phyloP scores from a whole-genome alignment of 2,329 filamentous ascomycete species.

The Intubia oerlemansii region DNA sequence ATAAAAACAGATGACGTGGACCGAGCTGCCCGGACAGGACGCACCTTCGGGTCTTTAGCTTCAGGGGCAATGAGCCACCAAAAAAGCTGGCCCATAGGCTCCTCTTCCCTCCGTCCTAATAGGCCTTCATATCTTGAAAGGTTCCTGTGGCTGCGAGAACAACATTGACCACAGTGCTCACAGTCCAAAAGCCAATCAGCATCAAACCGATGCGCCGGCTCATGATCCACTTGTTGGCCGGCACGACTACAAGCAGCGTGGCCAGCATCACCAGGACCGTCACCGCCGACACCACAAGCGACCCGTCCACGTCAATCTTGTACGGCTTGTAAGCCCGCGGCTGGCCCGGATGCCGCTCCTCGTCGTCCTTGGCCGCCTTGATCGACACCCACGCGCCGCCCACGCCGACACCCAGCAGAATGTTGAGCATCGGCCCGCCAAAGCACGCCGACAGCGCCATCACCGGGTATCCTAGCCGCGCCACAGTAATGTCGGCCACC shows the following conservation, averaged over 20 bases:
- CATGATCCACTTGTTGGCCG: constrained; percentile 71
- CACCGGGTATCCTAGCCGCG: constrained; percentile 79
- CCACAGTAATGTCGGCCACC: constrained; percentile 86
- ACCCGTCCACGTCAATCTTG: constrained; percentile 63
- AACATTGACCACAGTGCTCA: constrained; percentile 67
- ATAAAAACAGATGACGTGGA: too few relatives aligned
- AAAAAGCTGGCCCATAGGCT: too few relatives aligned
- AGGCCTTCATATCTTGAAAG: too few relatives aligned
- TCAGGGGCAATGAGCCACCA: too few relatives aligned
- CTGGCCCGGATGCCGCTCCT: constrained; percentile 43
- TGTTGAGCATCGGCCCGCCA: constrained; percentile 96
- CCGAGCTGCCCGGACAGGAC: too few relatives aligned
- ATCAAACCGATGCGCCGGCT: constrained; percentile 63
- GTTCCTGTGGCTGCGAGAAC: too few relatives aligned
- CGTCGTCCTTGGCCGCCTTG: constrained; percentile 40
- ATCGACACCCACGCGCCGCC: constrained; percentile 78
- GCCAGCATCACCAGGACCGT: constrained; percentile 65
- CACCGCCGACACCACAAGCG: constrained; percentile 66
- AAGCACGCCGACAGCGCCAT: constrained; percentile 95
- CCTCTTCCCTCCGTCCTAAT: too few relatives aligned
- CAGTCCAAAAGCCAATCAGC: constrained; percentile 57
- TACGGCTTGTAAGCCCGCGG: constrained; percentile 54
- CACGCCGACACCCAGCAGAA: constrained; percentile 82
- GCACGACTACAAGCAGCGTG: constrained; percentile 59
- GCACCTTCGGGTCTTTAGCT: too few relatives aligned